phyloP scores from a whole-genome alignment of 2,329 filamentous ascomycete genomes.

The Nemania sp. region DNA sequence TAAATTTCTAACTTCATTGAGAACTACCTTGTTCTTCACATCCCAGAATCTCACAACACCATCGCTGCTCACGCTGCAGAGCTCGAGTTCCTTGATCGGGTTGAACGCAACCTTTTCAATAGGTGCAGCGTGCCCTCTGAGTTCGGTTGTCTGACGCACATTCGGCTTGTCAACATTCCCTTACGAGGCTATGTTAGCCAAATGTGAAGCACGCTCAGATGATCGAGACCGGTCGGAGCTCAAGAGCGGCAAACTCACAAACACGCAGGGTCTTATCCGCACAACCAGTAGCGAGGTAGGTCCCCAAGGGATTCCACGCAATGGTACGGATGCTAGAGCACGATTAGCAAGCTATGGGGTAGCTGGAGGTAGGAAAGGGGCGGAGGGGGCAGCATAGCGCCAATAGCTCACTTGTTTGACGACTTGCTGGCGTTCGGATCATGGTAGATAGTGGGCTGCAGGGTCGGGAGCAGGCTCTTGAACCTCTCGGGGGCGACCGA shows the following conservation, averaged over 20 bases:
- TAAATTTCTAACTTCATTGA: conserved; percentile 68
- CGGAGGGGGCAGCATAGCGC: background rate
- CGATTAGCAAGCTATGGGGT: too few species aligned
- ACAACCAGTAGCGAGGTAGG: conserved; percentile 80
- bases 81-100: conserved; percentile 73
- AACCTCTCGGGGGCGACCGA: conserved; percentile 41
- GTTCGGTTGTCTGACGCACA: conserved; percentile 74
- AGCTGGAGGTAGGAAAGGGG: background rate
- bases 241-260: conserved; percentile 53
- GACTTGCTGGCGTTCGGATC: conserved; percentile 37
- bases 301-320: conserved; percentile 86
- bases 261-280: conserved; percentile 71
- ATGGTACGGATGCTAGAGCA: conserved; percentile 76
- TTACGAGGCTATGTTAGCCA: conserved; percentile 34
- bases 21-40: conserved; percentile 70
- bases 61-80: conserved; percentile 74
- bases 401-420: conserved; percentile 35
- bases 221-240: background rate
- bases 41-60: conserved; percentile 81
- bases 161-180: conserved; percentile 78
- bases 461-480: conserved; percentile 37
- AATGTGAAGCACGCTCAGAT: background rate
- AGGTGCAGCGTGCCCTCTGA: conserved; percentile 66
- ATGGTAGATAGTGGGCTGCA: conserved; percentile 41
- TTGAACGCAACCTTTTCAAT: conserved; percentile 81